Evolutionary conservation across 75 land plant species (phyloP), one percentile per base, ranked within the genome.

Genomic region (Sequoia sempervirens): DNA sequence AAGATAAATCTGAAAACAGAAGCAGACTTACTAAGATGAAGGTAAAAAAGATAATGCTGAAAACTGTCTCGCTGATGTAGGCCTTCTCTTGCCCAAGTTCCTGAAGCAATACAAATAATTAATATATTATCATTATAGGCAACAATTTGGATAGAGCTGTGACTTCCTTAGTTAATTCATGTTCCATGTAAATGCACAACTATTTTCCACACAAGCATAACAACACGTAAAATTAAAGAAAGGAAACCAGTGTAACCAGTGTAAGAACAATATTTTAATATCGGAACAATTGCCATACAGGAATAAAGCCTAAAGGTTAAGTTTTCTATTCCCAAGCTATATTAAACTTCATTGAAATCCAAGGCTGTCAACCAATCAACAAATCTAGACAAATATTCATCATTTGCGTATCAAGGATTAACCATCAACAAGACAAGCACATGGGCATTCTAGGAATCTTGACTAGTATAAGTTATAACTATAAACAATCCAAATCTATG

Each of bases 51-150:
- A 96, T 50, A 72, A 87, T 88, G 75, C 93, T 85, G 88, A 97
- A 97, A 20, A 97, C 80, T 11, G 90, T 92, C 86, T 97, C 99
- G 85, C 99, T 97, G 61, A 97, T 92, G 85, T 94, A 91, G 53
- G 89, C 91, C 47, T 88, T 97, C 5, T 91, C 92, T 81, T 76
- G 82, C 54, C 99, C 99, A 72, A 97, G 95, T 85, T 96, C 99
- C 99, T 96, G 86, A 43, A 80, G 58, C 84, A 69, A 69, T 52
- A 82, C 79, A 52, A 80, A 50, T 76, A n/a, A 47, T 45, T 28
- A 79, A 34, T 81, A 5, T 7, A 45, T 20, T 80, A 34, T 32
- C 28, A 52, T 34, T 20, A 81, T 34, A 53, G n/a, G 82, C 47
- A 52, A 81, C 47, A 81, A 81, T 20, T 53, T 52, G 61, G 23